phyloP scores from a whole-genome alignment of 768 basidiomycete species.

The Psilocybe azurescens region DNA sequence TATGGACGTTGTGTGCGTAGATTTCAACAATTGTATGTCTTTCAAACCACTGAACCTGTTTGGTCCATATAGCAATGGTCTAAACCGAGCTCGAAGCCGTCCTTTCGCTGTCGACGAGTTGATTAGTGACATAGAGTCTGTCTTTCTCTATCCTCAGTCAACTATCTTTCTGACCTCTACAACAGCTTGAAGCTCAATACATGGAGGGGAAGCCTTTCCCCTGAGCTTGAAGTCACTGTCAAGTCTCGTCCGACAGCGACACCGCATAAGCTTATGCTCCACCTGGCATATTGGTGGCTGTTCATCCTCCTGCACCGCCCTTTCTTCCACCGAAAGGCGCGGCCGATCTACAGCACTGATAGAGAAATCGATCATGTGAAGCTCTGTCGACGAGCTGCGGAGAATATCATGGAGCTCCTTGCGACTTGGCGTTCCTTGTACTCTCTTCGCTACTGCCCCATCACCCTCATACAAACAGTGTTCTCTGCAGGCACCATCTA shows the following conservation, averaged over 20 bases:
- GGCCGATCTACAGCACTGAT: slow-evolving; percentile 41
- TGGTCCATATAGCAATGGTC: slow-evolving; percentile 41
- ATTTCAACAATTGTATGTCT: background rate
- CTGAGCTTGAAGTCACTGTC: slow-evolving; percentile 55
- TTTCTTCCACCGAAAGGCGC: slow-evolving; percentile 49
- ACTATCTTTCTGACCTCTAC: slow-evolving; percentile 1
- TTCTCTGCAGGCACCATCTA: slow-evolving; percentile 67
- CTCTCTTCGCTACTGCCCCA: slow-evolving; percentile 59
- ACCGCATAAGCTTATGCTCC: slow-evolving; percentile 61
- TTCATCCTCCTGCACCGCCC: slow-evolving; percentile 67
- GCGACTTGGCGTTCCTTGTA: slow-evolving; percentile 57
- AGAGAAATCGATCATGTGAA: slow-evolving; percentile 57
- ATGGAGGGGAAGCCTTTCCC: slow-evolving; percentile 50
- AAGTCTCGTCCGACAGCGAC: slow-evolving; percentile 52
- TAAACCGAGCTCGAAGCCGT: slow-evolving; percentile 43
- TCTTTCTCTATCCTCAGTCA: slow-evolving; percentile 1
- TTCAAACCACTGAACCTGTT: background rate
- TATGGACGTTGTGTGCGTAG: slow-evolving; percentile 59
- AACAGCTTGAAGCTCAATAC: slow-evolving; percentile 49
- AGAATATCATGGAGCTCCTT: slow-evolving; percentile 60
- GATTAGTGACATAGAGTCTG: slow-evolving; percentile 61
- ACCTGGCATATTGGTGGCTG: slow-evolving; percentile 62
- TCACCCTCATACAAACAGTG: slow-evolving; percentile 59
- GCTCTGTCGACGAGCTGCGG: slow-evolving; percentile 58
- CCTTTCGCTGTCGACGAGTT: slow-evolving; percentile 48